Conservation (phyloP, 192 early-diverging fungal species). For the Coemansia sp. region DNA sequence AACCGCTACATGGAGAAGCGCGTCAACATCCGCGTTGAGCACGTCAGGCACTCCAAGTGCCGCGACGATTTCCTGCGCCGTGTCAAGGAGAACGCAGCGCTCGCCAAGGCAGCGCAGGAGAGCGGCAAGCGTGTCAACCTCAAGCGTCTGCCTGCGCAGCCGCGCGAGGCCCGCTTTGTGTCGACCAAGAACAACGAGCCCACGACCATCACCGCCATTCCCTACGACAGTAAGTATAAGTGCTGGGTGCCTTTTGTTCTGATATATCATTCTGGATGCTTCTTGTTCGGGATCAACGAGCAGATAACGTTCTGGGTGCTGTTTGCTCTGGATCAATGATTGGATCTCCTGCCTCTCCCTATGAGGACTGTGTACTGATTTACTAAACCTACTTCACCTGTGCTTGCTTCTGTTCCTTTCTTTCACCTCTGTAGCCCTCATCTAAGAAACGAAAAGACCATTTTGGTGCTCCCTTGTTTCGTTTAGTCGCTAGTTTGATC, state of each 20-base stretch:
- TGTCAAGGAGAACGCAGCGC: slow-evolving; percentile 92
- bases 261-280: too few relatives aligned
- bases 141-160: slow-evolving; percentile 90
- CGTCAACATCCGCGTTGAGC: slow-evolving; percentile 97
- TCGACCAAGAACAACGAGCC: slow-evolving; percentile 87
- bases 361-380: not conserved
- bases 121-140: slow-evolving; percentile 75
- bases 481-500: not conserved
- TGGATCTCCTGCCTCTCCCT: not conserved
- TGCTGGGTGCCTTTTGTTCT: not conserved
- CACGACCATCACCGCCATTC: slow-evolving; percentile 91
- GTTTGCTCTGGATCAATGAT: not conserved
- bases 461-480: not conserved
- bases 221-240: slow-evolving; percentile 78
- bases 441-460: slow-evolving; percentile 32
- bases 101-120: slow-evolving; percentile 81
- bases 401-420: not conserved
- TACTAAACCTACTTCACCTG: not conserved
- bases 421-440: slow-evolving; percentile 42
- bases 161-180: slow-evolving; percentile 87
- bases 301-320: not conserved
- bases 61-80: slow-evolving; percentile 96
- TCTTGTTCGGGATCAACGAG: not conserved
- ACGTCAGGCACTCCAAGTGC: slow-evolving; percentile 99
- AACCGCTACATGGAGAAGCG: slow-evolving; percentile 99